These are phyloP conservation scores for Spinacia oleracea DNA, from an alignment of 179 eudicot species.

Conservation along the genomic window DNA sequence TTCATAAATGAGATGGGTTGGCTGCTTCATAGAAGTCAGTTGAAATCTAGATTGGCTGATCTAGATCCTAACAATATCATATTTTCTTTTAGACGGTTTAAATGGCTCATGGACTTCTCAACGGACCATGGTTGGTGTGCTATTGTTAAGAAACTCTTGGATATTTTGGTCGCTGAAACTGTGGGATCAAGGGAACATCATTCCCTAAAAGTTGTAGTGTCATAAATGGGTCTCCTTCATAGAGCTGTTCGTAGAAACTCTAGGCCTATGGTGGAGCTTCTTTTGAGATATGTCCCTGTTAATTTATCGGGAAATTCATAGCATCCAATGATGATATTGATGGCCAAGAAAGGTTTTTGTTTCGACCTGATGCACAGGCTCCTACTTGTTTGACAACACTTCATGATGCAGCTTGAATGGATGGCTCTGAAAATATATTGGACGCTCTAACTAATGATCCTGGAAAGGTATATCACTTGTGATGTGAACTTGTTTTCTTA, in stretches of 20 bases:
- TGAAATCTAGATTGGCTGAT: slow-evolving; percentile 52
- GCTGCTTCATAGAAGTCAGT: slow-evolving; percentile 69
- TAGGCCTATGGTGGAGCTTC: slow-evolving; percentile 62
- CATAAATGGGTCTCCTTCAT: slow-evolving; percentile 65
- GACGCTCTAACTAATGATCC: slow-evolving; percentile 84
- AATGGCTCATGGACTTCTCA: slow-evolving; percentile 74
- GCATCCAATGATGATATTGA: slow-evolving; percentile 22
- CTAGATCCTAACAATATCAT: slow-evolving; percentile 39
- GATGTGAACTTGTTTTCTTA: not conserved
- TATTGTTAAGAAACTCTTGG: slow-evolving; percentile 66
- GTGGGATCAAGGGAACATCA: slow-evolving; percentile 52
- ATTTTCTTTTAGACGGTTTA: slow-evolving; percentile 59
- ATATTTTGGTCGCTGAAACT: slow-evolving; percentile 45
- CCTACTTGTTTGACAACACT: slow-evolving; percentile 90
- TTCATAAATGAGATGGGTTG: slow-evolving; percentile 87
- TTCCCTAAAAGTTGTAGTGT: slow-evolving; percentile 50
- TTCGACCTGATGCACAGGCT: slow-evolving; percentile 71
- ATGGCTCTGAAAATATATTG: slow-evolving; percentile 58
- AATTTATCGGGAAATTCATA: slow-evolving; percentile 25
- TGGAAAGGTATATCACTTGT: slow-evolving; percentile 47
- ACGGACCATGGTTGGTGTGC: slow-evolving; percentile 85
- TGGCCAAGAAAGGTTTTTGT: slow-evolving; percentile 33
- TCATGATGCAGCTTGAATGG: slow-evolving; percentile 73
- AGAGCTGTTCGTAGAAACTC: slow-evolving; percentile 67
- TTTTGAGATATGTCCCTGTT: slow-evolving; percentile 46